Evolutionary conservation across 495 filamentous ascomycete genomes (phyloP), one percentile per base, ranked within the genome.

Genomic region (Melanomma pulvis-pyrius): DNA sequence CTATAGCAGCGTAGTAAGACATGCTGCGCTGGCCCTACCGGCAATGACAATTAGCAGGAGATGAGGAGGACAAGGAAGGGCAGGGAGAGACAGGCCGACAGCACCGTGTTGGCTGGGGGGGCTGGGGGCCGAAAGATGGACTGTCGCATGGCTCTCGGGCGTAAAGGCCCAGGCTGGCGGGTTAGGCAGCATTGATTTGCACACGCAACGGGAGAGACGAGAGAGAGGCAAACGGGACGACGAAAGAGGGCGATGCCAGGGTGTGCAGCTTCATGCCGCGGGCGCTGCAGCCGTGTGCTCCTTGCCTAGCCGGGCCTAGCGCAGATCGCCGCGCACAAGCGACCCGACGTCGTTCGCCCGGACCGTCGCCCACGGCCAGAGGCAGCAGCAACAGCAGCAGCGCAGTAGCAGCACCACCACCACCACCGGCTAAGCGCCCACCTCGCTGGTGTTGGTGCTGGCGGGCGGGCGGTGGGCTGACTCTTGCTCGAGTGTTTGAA

Each of bases 161-260:
- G 29, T 17, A 66, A 51, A 51, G 54, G 25, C 29, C 64, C 64
- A 30, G 28, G 49, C 26, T 48, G 52, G 1, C 41, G 64, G 64
- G 56, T 67, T 52, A 62, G 64, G 64, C 64, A 61, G 64, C 64
- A 67, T 62, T 57, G 58, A 57, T n/a, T 13, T 11, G 29, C 15
- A 39, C 15, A 28, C 32, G 57, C 55, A 21, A 28, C 32, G 39
- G 13, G 24, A 55, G 17, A 24, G 50, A 28, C 17, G 60, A 12
- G 19, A 17, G 24, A 8, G 30, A 30, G 4, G 29, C 5, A 22
- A n/a, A 34, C 21, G 17, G 19, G 25, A 5, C 15, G 34, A 55
- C 32, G 30, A 4, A 54, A 25, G 1, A 55, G 60, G 30, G n/a
- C 28, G 13, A 9, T 25, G 59, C 25, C 41, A 47, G 22, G 44